Base-by-base conservation (phyloP, 225 moss, liverwort and hornwort genomes). In the Bryum argenteum region DNA sequence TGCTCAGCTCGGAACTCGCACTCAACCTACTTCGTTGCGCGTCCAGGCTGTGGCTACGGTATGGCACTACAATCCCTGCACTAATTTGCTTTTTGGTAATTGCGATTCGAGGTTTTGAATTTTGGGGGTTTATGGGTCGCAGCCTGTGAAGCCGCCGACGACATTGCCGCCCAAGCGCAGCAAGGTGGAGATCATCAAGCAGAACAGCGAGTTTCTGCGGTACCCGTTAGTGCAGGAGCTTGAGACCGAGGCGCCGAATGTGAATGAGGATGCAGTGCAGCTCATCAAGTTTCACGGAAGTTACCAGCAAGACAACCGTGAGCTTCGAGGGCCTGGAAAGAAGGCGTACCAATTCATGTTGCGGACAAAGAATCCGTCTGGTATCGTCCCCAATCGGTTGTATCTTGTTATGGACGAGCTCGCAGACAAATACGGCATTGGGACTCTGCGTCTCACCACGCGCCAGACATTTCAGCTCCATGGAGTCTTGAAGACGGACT, bases 261-360 rank as follows among this genome's bases (percentile, higher is more conserved):
- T 94, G 69, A 88, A 77, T 65, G 91, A 94, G 63, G 77, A 89
- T 10, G 83, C 89, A 0, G 86, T 84, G 20, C 94, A 94, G 88
- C 78, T 94, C n/a, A 94, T 94, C 55, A 94, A 94, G 63, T 94
- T 94, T 66, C 94, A 94, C 78, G 94, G 91, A 47, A 94, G 94
- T 58, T 94, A 94, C 79, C 89, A 91, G 69, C 94, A 94, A 71
- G 89, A 94, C 70, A 86, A 94, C 70, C 83, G 91, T 16, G 90
- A 94, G n/a, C 67, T 80, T 24, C 82, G 81, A 55, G 85, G 85
- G 12, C 71, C 78, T 0, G 83, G 79, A 0, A 69, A 73, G 3
- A 91, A 85, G 54, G 85, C 89, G 8, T 94, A 94, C 71, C 89
- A 89, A 9, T 94, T 94, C 78, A 94, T 94, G 94, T 83, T 94